These are phyloP conservation scores for Nepenthes mirabilis DNA, from an alignment of 148 eudicot genomes.

Conservation along the genomic window DNA sequence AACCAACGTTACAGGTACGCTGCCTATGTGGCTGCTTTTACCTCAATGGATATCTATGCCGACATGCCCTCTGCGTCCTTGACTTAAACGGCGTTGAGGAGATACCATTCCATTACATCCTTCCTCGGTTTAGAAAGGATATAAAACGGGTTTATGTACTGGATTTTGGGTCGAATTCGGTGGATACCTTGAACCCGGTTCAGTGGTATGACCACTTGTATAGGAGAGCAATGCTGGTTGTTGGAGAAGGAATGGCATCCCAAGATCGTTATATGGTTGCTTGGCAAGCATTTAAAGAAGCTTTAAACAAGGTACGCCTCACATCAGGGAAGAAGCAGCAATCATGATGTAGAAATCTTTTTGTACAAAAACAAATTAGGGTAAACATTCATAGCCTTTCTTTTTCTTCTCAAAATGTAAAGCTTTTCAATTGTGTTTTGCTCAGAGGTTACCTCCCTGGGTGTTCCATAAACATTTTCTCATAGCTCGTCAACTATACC, in stretches of 20 bases:
- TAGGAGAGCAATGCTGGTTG: slow-evolving; percentile 53
- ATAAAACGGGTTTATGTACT: slow-evolving; percentile 44
- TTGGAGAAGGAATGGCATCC: slow-evolving; percentile 55
- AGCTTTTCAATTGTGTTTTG: too few species aligned
- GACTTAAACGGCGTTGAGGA: slow-evolving; percentile 43
- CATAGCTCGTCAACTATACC: too few species aligned
- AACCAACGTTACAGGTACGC: slow-evolving; percentile 33
- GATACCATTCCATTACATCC: slow-evolving; percentile 40
- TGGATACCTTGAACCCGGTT: slow-evolving; percentile 39
- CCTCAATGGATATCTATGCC: slow-evolving; percentile 65
- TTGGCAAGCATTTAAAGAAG: slow-evolving; percentile 66
- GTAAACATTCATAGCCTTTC: too few species aligned
- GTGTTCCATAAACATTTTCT: too few species aligned
- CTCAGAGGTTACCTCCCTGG: too few species aligned
- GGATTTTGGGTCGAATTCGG: slow-evolving; percentile 28
- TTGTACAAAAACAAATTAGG: too few species aligned
- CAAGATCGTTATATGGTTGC: slow-evolving; percentile 69
- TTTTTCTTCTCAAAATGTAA: too few species aligned
- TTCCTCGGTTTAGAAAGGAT: slow-evolving; percentile 77
- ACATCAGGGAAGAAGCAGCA: slow-evolving; percentile 26
- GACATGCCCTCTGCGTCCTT: slow-evolving; percentile 59
- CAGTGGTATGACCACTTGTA: slow-evolving; percentile 70
- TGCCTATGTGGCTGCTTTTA: slow-evolving; percentile 66
- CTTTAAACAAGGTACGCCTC: slow-evolving; percentile 58
- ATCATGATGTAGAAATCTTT: too few species aligned